These are phyloP conservation scores for Metschnikowia gelsemii DNA, from an alignment of 805 yeast species.

Conservation along the genomic window DNA sequence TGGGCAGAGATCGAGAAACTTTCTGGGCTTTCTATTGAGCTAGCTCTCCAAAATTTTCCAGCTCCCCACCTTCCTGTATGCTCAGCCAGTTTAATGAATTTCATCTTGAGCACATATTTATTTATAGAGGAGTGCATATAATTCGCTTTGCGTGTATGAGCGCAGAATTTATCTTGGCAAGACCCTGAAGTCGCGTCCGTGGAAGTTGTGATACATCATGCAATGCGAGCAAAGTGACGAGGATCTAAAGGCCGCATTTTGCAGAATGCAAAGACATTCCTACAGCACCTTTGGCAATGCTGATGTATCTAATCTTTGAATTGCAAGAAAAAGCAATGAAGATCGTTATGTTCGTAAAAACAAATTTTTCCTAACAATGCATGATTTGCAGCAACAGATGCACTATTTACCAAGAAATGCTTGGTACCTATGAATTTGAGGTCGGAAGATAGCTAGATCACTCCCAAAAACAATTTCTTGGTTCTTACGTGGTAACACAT, in stretches of 20 bases:
- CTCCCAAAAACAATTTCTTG: no score
- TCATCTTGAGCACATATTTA: constrained; percentile 8
- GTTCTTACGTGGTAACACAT: no score
- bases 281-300: not conserved
- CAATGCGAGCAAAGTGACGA: not conserved
- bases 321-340: no score
- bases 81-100: not conserved
- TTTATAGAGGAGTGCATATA: not conserved
- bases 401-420: no score
- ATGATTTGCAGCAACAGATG: no score
- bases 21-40: not conserved
- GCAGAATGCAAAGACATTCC: not conserved
- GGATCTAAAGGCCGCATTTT: not conserved
- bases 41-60: not conserved
- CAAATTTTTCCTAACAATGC: no score
- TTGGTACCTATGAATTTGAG: no score
- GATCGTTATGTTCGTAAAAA: no score
- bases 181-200: not conserved
- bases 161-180: constrained; percentile 6
- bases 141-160: not conserved
- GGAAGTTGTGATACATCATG: not conserved
- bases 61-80: constrained; percentile 1
- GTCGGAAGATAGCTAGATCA: no score
- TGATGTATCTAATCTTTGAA: not conserved
- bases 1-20: no score